Percentiles rank a stretch among this genome's conserved stretches.
phyloP scores from a whole-genome alignment of 1,284 basidiomycete genomes.

The Xerocomus minutiporus region DNA sequence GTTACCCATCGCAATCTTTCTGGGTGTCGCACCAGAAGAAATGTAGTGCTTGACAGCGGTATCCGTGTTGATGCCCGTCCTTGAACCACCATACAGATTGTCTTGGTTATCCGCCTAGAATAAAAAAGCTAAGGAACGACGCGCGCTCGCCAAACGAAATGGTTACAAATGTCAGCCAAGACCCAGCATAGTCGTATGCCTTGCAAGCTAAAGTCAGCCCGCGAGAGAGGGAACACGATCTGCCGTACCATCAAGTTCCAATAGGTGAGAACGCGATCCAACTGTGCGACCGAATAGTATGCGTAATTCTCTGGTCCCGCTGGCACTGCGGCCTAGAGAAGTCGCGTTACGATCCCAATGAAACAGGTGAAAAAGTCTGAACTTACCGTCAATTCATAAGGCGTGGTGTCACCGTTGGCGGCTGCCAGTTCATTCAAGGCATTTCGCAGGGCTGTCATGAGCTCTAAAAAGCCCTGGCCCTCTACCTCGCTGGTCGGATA shows the following conservation, averaged over 20 bases:
- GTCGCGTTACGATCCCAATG: neutral
- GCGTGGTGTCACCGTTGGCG: constrained; percentile 54
- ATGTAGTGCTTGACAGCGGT: constrained; percentile 65
- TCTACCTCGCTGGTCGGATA: constrained; percentile 50
- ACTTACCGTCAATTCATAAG: constrained; percentile 53
- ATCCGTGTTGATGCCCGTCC: constrained; percentile 67
- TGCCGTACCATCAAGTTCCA: constrained; percentile 86
- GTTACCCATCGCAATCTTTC: constrained; percentile 77
- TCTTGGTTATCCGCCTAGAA: constrained; percentile 72
- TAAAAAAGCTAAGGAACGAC: neutral
- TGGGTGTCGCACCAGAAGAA: constrained; percentile 59
- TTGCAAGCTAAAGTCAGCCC: constrained; percentile 25
- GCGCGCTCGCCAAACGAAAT: neutral
- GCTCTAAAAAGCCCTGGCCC: constrained; percentile 56
- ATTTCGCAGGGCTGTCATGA: constrained; percentile 52
- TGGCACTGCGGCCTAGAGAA: constrained; percentile 39
- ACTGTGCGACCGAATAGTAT: constrained; percentile 62
- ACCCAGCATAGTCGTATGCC: constrained; percentile 77
- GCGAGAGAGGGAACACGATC: neutral
- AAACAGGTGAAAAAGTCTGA: neutral
- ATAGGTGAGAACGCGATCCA: constrained; percentile 73
- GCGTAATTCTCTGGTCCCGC: constrained; percentile 69
- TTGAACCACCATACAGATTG: constrained; percentile 66
- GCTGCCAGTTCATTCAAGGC: constrained; percentile 50
- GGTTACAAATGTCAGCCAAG: constrained; percentile 53